Base-by-base conservation (phyloP, 2,329 filamentous ascomycete species). In the Xylariomycetidae sp. region DNA sequence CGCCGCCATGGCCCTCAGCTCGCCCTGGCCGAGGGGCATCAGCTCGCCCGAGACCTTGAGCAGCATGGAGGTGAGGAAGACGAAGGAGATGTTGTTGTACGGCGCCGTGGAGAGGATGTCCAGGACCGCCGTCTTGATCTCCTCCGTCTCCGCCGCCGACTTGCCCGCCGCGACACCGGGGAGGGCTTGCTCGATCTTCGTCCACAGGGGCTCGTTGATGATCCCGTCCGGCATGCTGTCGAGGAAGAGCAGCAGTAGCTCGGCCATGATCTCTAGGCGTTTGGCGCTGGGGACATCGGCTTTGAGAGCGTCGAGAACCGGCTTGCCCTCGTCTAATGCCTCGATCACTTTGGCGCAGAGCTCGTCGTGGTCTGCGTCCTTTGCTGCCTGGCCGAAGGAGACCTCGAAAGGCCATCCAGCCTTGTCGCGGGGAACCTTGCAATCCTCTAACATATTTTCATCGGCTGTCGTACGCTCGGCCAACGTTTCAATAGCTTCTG, bases 11-110 rank as follows among this genome's bases (percentile, higher is more conserved):
- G 51, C 39, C 38, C 67, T 49, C 29, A 59, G 31, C 31, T 65
- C 61, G 0, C 55, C 52, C 13, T 58, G 59, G 10, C 48, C 59
- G 2, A 69, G 45, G 16, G 47, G 70, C 25, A 52, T 56, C 5
- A 78, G 56, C 34, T 78, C 74, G 1, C 61, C 55, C 2, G 68
- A 62, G 2, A 75, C 60, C 4, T 68, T 65, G 2, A 68, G 61
- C 1, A 95, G 68, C 60, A 88, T 89, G 7, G 85, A 79, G 0
- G 82, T 86, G 12, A 95, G 64, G 44, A 95, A 88, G 2, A 94
- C 84, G 51, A 95, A 94, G 0, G 84, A 83, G 35, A 95, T 89
- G 53, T 87, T 92, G 60, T 94, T 83, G 31, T 82, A 81, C 0
- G 87, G 84, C 0, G 76, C 72, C 2, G 73, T 66, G 0, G 82